Evolutionary conservation across 2,329 filamentous ascomycete species (phyloP), one percentile per base, ranked within the genome.

Genomic region (Hymenoscyphus albidus): DNA sequence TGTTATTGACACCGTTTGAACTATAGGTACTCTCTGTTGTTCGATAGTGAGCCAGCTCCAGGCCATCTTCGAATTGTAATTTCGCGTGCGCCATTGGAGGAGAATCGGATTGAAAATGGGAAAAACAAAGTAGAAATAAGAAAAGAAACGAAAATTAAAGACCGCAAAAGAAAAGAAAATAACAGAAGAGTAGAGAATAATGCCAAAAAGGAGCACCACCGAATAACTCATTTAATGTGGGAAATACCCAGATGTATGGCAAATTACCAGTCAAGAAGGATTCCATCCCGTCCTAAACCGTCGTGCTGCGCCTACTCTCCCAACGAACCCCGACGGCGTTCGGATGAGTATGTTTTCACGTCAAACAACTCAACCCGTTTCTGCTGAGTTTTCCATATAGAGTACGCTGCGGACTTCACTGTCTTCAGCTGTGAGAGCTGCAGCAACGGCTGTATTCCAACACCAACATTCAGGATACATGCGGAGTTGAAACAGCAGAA

Each of bases 31-130:
- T 39, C 4, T 38, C 18, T 13, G 51, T 14, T 7, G n/a, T 32
- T 9, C 55, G 57, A 40, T 54, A 61, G n/a, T 58, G 58, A 51
- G 61, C 64, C 61, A 67, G 58, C 65, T 67, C 65, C 42, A 67
- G 42, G 31, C 63, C 65, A 18, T 62, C 63, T 27, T 62, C 63
- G 31, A 63, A 67, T 22, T 59, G 63, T 54, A 13, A 22, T 14
- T 39, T 48, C 40, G 58, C 51, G 35, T 62, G 31, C 22, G 60
- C 58, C 65, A 64, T 67, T 40, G 63, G 58, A 61, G 42, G 31
- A 51, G n/a, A 6, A 35, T 16, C 14, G 32, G 7, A 12, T 22
- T 51, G 35, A 54, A 18, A 56, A 62, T 12, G 22, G 40, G 39
- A 62, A 48, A 62, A 42, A 44, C 32, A 42, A 35, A 6, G 18